Base-by-base conservation (phyloP, 306 rosid genomes). In the Coriaria nepalensis region DNA sequence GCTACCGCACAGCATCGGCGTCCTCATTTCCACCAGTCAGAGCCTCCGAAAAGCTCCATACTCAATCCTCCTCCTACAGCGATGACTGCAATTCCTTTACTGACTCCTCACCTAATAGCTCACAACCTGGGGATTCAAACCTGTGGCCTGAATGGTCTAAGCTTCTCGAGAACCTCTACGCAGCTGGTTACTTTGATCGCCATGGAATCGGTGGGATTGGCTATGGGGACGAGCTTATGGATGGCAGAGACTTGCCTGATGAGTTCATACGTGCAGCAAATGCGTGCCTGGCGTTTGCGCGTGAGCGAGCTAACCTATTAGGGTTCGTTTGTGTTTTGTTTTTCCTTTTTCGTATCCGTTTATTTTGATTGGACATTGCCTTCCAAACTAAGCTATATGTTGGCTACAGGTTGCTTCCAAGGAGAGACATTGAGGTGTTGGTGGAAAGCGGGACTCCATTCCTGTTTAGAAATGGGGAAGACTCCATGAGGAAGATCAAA, bases 91-190 rank as follows among this genome's bases (percentile, higher is more conserved):
- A 33, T 13, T 20, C 11, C 47, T 53, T 42, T 35, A 15, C 35
- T 9, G 61, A 33, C 34, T 60, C 52, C 32, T 39, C 51, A 66
- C 9, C 45, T 7, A 49, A 36, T 45, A 38, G 61, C n/a, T 14
- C 43, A 33, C 38, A 47, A 43, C 40, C 60, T 9, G 46, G 13
- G 10, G 10, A 38, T 45, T 40, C 57, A 2, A 68, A 61, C 37
- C 73, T 71, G 1, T 83, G 80, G 78, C 80, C 77, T 9, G 95
- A 88, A 50, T 79, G 78, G 79, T 64, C 82, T 37, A 37, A 50
- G 40, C 71, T 90, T 38, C 56, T 81, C 45, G 14, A 62, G 13
- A 69, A 69, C 29, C 68, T 90, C 72, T 65, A 70, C 29, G 54
- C 82, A 57, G 49, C 70, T 59, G 82, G 77, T 4, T 75, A 72